Evolutionary conservation across 2,329 filamentous ascomycete species (phyloP).

Genomic region (Penicillium frequentans): DNA sequence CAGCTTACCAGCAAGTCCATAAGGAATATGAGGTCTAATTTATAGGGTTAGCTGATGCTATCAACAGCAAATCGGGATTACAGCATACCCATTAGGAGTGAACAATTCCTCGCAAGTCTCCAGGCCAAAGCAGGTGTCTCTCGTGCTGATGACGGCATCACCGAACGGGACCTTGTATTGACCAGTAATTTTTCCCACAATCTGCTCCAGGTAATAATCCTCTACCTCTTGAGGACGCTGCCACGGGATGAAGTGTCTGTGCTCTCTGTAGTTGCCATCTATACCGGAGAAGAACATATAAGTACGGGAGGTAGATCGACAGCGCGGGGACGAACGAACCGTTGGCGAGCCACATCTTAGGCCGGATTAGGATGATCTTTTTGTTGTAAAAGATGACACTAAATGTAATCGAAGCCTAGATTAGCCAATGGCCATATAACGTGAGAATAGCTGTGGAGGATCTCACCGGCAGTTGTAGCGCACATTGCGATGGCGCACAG

Average conservation of each 20-base stretch:
- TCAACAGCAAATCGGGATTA: neutral
- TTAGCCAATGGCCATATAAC: neutral
- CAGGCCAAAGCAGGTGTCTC: conserved; percentile 62
- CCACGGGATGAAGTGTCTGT: conserved; percentile 66
- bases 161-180: conserved; percentile 64
- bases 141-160: conserved; percentile 63
- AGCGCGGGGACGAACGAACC: conserved; percentile 30
- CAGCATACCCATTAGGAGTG: conserved; percentile 49
- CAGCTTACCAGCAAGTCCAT: conserved; percentile 51
- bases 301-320: neutral
- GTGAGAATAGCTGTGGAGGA: neutral
- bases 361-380: conserved; percentile 69
- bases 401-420: neutral
- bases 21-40: conserved; percentile 54
- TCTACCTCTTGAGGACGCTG: conserved; percentile 57
- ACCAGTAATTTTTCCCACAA: conserved; percentile 58
- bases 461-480: conserved; percentile 62
- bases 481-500: conserved; percentile 62
- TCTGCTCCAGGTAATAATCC: conserved; percentile 63
- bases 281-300: conserved; percentile 1
- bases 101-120: conserved; percentile 72
- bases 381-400: conserved; percentile 62
- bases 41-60: neutral
- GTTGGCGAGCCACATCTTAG: conserved; percentile 70
- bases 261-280: conserved; percentile 65